Conservation (phyloP, 106 monocot species). For the Iris macrosiphon region DNA sequence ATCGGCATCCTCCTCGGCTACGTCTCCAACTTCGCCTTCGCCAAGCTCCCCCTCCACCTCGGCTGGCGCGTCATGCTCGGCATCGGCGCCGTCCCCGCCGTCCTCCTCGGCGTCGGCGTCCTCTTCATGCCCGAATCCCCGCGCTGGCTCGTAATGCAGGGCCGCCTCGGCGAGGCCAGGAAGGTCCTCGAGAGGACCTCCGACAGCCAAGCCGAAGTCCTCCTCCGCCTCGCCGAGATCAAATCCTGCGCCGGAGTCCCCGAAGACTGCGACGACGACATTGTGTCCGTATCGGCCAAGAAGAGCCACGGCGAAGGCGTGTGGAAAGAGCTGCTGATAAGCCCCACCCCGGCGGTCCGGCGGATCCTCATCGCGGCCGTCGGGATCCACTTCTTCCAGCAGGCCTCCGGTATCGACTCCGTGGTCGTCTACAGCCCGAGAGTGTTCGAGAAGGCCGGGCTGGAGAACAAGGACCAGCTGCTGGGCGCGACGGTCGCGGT, state of each 20-base stretch:
- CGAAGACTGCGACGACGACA: conserved; percentile 6
- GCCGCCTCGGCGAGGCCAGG: conserved; percentile 29
- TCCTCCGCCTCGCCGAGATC: conserved; percentile 23
- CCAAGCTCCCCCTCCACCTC: conserved; percentile 24
- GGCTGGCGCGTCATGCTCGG: conserved; percentile 41
- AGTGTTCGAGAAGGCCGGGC: conserved; percentile 51
- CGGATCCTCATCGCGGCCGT: conserved; percentile 48
- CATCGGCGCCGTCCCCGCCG: conserved; percentile 32
- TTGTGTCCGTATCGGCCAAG: conserved; percentile 7
- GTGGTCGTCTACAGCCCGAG: conserved; percentile 81
- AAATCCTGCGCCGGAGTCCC: conserved; percentile 47
- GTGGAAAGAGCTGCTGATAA: conserved; percentile 60
- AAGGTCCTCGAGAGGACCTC: conserved; percentile 34
- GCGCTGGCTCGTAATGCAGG: conserved; percentile 54
- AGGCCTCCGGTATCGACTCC: conserved; percentile 78
- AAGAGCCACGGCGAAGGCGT: conserved; percentile 39
- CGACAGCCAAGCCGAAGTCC: conserved; percentile 30
- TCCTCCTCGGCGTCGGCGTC: conserved; percentile 28
- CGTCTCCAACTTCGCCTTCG: conserved; percentile 32
- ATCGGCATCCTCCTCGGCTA: conserved; percentile 25
- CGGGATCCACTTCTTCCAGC: conserved; percentile 80
- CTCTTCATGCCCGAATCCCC: conserved; percentile 54
- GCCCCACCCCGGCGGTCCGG: conserved; percentile 51
- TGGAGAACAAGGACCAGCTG: conserved; percentile 19
- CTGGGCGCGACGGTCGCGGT: conserved; percentile 57